Base-by-base conservation (phyloP, 768 basidiomycete genomes). In the Lepiota brunneoincarnata region DNA sequence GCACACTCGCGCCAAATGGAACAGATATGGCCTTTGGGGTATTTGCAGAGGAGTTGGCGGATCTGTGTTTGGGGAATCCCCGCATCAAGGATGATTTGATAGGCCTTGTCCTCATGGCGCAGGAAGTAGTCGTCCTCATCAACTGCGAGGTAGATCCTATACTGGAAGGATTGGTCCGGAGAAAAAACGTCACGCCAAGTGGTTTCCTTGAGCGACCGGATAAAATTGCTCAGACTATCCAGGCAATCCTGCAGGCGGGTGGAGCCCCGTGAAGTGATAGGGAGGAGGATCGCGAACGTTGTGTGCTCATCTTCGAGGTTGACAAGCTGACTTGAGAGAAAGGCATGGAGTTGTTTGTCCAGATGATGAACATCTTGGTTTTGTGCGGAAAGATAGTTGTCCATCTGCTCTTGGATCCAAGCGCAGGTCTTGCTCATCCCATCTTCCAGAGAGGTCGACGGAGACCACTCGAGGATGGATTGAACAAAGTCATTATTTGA, bases 1-100 rank as follows among this genome's bases (percentile, higher is more conserved):
- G 83, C 81, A 41, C 75, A 75, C 28, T 77, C 69, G 40, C 77
- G 63, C 83, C 82, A 85, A 17, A 83, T 74, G 15, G 69, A 67
- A 54, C 82, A 84, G 20, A 84, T 69, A 52, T 76, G 71, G 0
- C 81, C 82, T 1, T 62, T 58, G 1, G 78, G 78, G 46, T 72
- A 66, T 2, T 68, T 47, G 58, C 74, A 77, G n/a, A 75, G 52
- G 10, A 71, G 69, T 3, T 54, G 44, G 1, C 81, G 59, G 49
- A 77, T 58, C 35, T 49, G 47, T 1, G 34, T 12, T 10, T 34
- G 2, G 4, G 56, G 55, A 36, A 83, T 62, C 1, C 78, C 73
- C 21, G 68, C 64, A 1, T 65, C 62, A 2, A 52, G 59, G 5
- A 85, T 63, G 26, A 77, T 58, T 0, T 62, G 55, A 43, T 72